phyloP scores from a whole-genome alignment of 805 yeast genomes.

The Barnettozyma sucrosica region DNA sequence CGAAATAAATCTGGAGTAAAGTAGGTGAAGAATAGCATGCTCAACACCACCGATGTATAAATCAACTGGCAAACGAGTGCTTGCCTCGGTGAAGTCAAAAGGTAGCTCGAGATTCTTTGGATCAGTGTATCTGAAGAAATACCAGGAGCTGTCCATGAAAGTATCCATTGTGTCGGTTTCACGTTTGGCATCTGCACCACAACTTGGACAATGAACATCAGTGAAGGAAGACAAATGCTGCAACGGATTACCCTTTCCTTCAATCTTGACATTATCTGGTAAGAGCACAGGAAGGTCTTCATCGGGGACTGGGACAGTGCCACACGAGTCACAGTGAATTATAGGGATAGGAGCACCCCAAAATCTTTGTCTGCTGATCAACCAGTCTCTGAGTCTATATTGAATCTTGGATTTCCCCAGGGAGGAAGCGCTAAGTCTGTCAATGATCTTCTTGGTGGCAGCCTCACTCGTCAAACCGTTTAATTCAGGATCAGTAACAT shows the following conservation, averaged over 20 bases:
- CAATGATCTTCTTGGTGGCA: constrained; percentile 46
- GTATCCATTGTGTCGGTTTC: constrained; percentile 99
- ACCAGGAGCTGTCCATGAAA: constrained; percentile 97
- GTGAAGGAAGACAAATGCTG: constrained; percentile 62
- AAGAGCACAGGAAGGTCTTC: constrained; percentile 75
- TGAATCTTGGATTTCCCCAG: constrained; percentile 47
- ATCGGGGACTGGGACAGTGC: constrained; percentile 90
- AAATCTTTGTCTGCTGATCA: constrained; percentile 87
- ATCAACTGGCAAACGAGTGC: constrained; percentile 71
- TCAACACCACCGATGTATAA: constrained; percentile 93
- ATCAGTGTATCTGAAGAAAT: constrained; percentile 79
- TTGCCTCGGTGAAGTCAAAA: constrained; percentile 46
- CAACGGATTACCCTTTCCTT: constrained; percentile 61
- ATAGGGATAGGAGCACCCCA: constrained; percentile 99
- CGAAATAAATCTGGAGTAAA: constrained; percentile 80
- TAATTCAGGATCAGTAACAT: constrained; percentile 41
- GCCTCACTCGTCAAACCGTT: constrained; percentile 43
- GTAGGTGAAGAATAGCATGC: constrained; percentile 88
- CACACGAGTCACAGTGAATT: constrained; percentile 80
- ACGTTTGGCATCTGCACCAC: constrained; percentile 68
- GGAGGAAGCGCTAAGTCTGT: constrained; percentile 32
- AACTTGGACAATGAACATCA: constrained; percentile 73
- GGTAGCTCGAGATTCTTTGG: constrained; percentile 52
- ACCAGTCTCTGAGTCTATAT: constrained; percentile 83
- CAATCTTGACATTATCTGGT: constrained; percentile 50